Evolutionary conservation across 139 green algal species (phyloP).

Genomic region (Spirogloea muscicola): DNA sequence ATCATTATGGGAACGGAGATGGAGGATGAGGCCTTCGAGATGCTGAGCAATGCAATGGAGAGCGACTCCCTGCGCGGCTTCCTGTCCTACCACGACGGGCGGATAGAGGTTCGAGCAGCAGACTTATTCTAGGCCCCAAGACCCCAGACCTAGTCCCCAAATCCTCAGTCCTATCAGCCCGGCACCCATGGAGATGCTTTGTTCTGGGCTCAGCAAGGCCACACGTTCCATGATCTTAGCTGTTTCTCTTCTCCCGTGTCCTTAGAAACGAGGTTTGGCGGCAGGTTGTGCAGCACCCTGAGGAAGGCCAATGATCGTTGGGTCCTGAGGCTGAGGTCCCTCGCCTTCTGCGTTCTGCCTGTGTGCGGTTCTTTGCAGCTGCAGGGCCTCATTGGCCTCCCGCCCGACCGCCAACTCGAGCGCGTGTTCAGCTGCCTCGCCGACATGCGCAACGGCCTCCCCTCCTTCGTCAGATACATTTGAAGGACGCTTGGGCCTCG

Average conservation of each 20-base stretch:
- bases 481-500: too few species aligned
- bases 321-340: not conserved
- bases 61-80: not conserved
- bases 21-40: conserved; percentile 25
- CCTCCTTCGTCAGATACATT: conserved; percentile 12
- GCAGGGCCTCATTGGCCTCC: not conserved
- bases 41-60: conserved; percentile 22
- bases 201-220: not conserved
- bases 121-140: not conserved
- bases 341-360: not conserved
- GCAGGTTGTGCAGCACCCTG: not conserved
- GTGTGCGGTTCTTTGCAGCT: not conserved
- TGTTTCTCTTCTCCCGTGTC: not conserved
- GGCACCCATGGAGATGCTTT: not conserved
- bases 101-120: conserved; percentile 27
- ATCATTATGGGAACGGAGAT: conserved; percentile 23
- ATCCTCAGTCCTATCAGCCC: not conserved
- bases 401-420: not conserved
- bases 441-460: conserved; percentile 4
- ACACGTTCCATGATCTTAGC: not conserved
- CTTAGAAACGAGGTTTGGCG: not conserved
- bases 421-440: conserved; percentile 7
- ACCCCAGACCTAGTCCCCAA: not conserved
- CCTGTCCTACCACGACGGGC: conserved; percentile 13
- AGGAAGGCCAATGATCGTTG: not conserved